These are phyloP conservation scores for Kalmusia sp. DNA, from an alignment of 2,329 filamentous ascomycete genomes.

Conservation along the genomic window DNA sequence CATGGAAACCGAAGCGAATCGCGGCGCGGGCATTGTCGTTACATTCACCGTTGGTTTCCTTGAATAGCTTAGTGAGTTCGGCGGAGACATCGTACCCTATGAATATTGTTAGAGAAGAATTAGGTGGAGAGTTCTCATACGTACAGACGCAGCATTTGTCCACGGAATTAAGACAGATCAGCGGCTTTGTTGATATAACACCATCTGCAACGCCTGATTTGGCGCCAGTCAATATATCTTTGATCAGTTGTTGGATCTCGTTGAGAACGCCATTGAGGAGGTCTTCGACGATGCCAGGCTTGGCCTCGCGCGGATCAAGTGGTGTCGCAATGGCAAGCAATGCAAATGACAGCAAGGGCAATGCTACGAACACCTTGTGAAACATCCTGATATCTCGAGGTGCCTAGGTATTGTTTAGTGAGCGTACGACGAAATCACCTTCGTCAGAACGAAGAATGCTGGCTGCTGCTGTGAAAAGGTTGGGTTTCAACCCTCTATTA, in stretches of 20 bases:
- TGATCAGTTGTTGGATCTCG: conserved; percentile 29
- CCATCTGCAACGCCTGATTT: conserved; percentile 33
- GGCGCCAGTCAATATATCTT: conserved; percentile 33
- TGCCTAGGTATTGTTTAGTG: neutral
- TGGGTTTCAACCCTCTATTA: neutral
- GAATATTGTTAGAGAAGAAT: conserved; percentile 13
- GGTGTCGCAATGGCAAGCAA: conserved; percentile 28
- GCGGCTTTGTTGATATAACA: conserved; percentile 28
- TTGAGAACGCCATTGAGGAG: conserved; percentile 26
- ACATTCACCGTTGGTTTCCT: conserved; percentile 31
- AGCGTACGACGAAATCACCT: neutral
- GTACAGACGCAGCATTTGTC: conserved; percentile 42
- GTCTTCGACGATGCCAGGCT: conserved; percentile 32
- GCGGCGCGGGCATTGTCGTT: conserved; percentile 45
- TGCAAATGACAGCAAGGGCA: conserved; percentile 24
- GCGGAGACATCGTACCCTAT: conserved; percentile 40
- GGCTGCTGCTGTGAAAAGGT: neutral
- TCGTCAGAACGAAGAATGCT: neutral
- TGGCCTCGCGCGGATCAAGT: conserved; percentile 26
- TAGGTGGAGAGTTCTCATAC: conserved; percentile 8
- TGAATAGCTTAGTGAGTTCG: conserved; percentile 36
- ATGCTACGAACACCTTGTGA: conserved; percentile 18
- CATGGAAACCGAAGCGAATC: conserved; percentile 45
- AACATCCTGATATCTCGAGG: conserved; percentile 21
- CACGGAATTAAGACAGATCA: conserved; percentile 24